Evolutionary conservation across 805 yeast genomes (phyloP), one percentile per base, ranked within the genome.

Genomic region (Komagataella populi): DNA sequence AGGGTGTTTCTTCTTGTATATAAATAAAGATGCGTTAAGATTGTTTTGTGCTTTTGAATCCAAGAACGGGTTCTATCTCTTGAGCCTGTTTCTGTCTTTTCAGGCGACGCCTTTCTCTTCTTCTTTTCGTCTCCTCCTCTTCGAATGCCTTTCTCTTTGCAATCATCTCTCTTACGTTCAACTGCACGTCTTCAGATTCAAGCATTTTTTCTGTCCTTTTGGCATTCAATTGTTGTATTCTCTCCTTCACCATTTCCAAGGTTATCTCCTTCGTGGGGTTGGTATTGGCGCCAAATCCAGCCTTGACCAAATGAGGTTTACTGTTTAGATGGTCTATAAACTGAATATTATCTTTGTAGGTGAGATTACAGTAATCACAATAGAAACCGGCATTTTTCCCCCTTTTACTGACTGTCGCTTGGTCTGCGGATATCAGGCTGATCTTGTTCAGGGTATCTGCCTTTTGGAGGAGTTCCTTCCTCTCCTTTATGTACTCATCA

Each of bases 271-370:
- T 72, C 30, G 64, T 64, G 4, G 52, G 49, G 23, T 53, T 51
- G 5, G 30, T 45, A 14, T 51, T 53, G 4, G 52, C 52, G 6
- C 44, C 22, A 46, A 64, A 58, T 1, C 65, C 74, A 52, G 74
- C 71, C 52, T 70, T 72, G 4, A 67, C 62, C 45, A 74, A 60
- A 65, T 85, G 98, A 54, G 76, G 82, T 43, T 80, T 81, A 44
- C 88, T 80, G 60, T 87, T 88, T 60, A 87, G 69, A 67, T 93
- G 98, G 61, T 90, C 95, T 3, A 87, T 73, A 62, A 81, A 80
- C 55, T 88, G 84, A 57, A 88, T 67, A 52, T 85, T 84, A 62
- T 93, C 97, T 60, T 88, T 81, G 67, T 79, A 91, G 2, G 91
- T 83, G 53, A 87, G 64, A 55, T 83, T 78, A 65, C 99, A 93